Base-by-base conservation (phyloP, 2,329 filamentous ascomycete species). In the Talaromyces sp. region DNA sequence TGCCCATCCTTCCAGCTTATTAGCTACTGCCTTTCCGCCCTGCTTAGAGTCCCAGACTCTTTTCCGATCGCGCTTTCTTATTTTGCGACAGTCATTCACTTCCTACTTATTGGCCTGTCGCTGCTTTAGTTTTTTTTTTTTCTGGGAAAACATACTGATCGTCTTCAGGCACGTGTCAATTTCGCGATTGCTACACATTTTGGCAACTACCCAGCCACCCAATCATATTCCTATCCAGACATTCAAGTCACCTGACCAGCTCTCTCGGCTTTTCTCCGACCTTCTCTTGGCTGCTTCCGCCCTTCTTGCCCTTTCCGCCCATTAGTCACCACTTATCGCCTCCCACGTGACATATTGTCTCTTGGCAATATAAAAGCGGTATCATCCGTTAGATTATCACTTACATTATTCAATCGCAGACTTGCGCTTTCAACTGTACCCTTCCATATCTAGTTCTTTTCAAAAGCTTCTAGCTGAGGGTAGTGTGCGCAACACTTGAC, bases 341-440 rank as follows among this genome's bases (percentile, higher is more conserved):
- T 60, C 63, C 56, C 74, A 76, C 74, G 74, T 76, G 73, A 75
- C 62, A 35, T 9, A 1, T 25, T 41, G 19, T 60, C 63, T 73
- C 73, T 76, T 76, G 74, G 74, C 74, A 67, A 67, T 73, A 76
- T 76, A 76, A 75, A 75, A 68, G 65, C 0, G 28, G 25, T 25
- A 36, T n/a, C 28, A 13, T n/a, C 66, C 55, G 57, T 63, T 63
- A 62, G 63, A 65, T 63, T 67, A 66, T 73, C 71, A 70, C 70
- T 72, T 72, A 73, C 70, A 71, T 60, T 61, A 35, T 48, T n/a
- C 33, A 25, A 48, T 48, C 28, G 28, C 45, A 35, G 19, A 48
- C 45, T 15, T 21, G 45, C 45, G 43, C 28, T 33, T 21, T 33
- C 28, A 13, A 28, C 22, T 48, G 45, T 48, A 13, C 10, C 17